Base-by-base conservation (phyloP, 139 green algal species). In the Chlamydomonas incerta region DNA sequence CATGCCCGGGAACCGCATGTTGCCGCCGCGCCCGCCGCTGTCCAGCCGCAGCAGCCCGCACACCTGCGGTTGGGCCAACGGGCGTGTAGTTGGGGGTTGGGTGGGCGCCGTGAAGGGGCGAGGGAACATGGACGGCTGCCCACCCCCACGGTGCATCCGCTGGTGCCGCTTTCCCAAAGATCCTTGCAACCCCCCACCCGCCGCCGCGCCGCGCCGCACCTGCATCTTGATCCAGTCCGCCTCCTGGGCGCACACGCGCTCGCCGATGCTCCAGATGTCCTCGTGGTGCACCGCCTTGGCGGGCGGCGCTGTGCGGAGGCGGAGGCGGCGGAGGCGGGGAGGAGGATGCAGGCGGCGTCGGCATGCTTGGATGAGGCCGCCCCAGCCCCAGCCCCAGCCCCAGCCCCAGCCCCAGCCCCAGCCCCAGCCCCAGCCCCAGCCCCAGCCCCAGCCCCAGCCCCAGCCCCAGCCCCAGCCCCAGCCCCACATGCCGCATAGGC, bases 1-100 rank as follows among this genome's bases (percentile, higher is more conserved):
- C 35, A 94, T 97, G 67, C 97, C 97, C 0, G 96, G 95, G 88
- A 99, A 98, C 72, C 83, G 68, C 26, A 90, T 69, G 18, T 2
- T 3, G 13, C 13, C 33, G 41, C 29, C 55, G 46, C 63, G 47
- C n/a, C 47, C 29, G 47, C 72, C 73, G 73, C 73, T 47, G 8
- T 65, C 73, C 9, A 80, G 33, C 3, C 15, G 26, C 47, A 85
- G 31, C 47, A 85, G 65, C 11, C 0, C 10, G 63, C 79, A 85
- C 66, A 85, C 66, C 79, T 85, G 66, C 9, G n/a, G n/a, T n/a
- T n/a, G n/a, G n/a, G n/a, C n/a, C n/a, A n/a, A n/a, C n/a, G n/a
- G n/a, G n/a, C n/a, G n/a, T n/a, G n/a, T n/a, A n/a, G n/a, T n/a
- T n/a, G n/a, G n/a, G n/a, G n/a, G n/a, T n/a, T n/a, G n/a, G n/a